These are phyloP conservation scores for Penicillium occitanis DNA, from an alignment of 2,329 filamentous ascomycete genomes.

Conservation along the genomic window DNA sequence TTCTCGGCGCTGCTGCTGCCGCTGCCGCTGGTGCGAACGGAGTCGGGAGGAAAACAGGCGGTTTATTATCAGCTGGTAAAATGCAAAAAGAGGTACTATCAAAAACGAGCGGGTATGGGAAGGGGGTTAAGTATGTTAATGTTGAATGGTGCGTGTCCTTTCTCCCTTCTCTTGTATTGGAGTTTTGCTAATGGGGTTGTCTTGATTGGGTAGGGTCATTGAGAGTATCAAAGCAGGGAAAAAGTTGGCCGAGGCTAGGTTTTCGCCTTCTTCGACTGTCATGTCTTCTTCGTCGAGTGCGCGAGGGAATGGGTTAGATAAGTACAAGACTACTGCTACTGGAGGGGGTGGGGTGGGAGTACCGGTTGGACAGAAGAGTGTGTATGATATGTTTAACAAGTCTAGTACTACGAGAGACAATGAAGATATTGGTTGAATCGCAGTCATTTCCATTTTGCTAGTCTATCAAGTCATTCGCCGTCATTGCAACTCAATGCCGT, in stretches of 20 bases:
- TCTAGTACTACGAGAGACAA: background rate
- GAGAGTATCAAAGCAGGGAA: constrained; percentile 76
- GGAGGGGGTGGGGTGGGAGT: constrained; percentile 37
- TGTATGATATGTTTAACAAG: constrained; percentile 54
- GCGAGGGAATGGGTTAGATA: background rate
- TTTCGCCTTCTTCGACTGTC: constrained; percentile 43
- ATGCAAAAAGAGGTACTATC: constrained; percentile 71
- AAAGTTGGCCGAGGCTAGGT: constrained; percentile 71
- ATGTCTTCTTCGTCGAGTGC: constrained; percentile 38
- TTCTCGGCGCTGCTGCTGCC: constrained; percentile 68
- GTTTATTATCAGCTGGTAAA: constrained; percentile 76
- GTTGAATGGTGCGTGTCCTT: constrained; percentile 69
- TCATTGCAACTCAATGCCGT: background rate
- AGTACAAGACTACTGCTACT: background rate
- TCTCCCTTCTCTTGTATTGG: constrained; percentile 15
- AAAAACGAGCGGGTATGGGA: constrained; percentile 54
- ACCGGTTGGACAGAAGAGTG: constrained; percentile 62
- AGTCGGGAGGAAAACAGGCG: constrained; percentile 59
- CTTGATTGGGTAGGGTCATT: constrained; percentile 60
- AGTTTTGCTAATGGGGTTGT: background rate
- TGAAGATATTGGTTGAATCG: constrained; percentile 2
- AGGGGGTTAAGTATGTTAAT: constrained; percentile 72
- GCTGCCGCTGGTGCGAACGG: constrained; percentile 53
- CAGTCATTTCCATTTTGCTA: background rate
- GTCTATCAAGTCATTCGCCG: background rate